These are phyloP conservation scores for Phytopythium montanum DNA, from an alignment of 352 stramenopile genomes.

Conservation along the genomic window DNA sequence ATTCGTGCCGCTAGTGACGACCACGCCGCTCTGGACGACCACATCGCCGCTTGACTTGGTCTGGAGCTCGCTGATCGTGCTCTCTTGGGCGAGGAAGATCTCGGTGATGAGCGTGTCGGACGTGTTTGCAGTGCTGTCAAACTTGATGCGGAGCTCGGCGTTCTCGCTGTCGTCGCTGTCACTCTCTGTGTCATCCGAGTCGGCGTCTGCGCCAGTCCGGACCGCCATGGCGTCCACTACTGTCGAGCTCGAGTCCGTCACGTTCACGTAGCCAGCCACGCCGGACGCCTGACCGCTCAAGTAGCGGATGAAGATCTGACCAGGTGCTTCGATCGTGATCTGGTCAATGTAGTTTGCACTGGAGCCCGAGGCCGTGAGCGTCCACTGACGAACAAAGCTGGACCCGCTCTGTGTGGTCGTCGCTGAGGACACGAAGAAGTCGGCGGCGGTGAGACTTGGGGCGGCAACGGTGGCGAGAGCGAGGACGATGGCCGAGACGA, in stretches of 20 bases:
- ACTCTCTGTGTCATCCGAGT: too few species aligned
- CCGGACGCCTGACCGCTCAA: conserved; percentile 10
- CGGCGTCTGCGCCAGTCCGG: conserved; percentile 11
- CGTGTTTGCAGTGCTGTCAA: conserved; percentile 14
- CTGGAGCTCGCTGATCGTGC: conserved; percentile 23
- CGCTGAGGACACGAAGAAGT: conserved; percentile 17
- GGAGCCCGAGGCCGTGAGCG: conserved; percentile 12
- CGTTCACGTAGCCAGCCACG: conserved; percentile 27
- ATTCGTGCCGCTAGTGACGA: conserved; percentile 19
- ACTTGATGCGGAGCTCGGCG: conserved; percentile 20
- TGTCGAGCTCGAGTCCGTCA: conserved; percentile 15
- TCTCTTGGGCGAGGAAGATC: conserved; percentile 19
- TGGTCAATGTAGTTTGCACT: conserved; percentile 15
- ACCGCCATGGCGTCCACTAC: conserved; percentile 20
- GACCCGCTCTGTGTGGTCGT: conserved; percentile 16
- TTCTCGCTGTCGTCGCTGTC: conserved; percentile 14
- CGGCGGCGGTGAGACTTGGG: conserved; percentile 2
- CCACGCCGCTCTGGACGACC: conserved; percentile 23
- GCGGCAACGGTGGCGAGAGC: not conserved
- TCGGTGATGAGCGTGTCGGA: conserved; percentile 23
- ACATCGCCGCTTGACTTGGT: conserved; percentile 21
- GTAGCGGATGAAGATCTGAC: conserved; percentile 27
- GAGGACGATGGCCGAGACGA: not conserved
- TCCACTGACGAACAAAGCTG: conserved; percentile 26
- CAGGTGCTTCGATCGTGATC: conserved; percentile 19